These are phyloP conservation scores for Ganoderma leucocontextum DNA, from an alignment of 1,284 basidiomycete genomes.

Conservation along the genomic window DNA sequence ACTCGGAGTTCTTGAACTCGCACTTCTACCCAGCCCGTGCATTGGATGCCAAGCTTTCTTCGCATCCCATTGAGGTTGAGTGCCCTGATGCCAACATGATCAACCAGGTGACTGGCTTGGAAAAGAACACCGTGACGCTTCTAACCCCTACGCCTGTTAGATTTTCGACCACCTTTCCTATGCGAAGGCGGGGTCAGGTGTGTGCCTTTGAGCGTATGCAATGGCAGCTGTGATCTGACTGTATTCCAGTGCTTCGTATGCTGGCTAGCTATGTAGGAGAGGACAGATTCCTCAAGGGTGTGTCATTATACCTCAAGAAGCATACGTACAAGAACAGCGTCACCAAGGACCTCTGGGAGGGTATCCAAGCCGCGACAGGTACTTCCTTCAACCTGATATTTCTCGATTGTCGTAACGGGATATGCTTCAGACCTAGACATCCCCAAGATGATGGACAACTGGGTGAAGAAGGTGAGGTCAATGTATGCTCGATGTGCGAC, in stretches of 20 bases:
- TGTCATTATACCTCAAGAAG: slow-evolving; percentile 93
- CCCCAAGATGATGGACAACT: slow-evolving; percentile 88
- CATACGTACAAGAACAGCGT: slow-evolving; percentile 86
- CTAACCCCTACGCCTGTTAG: slow-evolving; percentile 43
- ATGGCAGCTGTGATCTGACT: not conserved
- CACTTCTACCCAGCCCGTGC: slow-evolving; percentile 80
- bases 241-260: slow-evolving; percentile 87
- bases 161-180: slow-evolving; percentile 91
- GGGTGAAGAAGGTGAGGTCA: slow-evolving; percentile 80
- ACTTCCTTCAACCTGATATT: slow-evolving; percentile 2
- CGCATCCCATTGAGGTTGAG: slow-evolving; percentile 95
- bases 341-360: slow-evolving; percentile 91
- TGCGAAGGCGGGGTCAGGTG: slow-evolving; percentile 86
- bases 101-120: slow-evolving; percentile 62
- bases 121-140: slow-evolving; percentile 3
- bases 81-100: slow-evolving; percentile 90
- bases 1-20: slow-evolving; percentile 74
- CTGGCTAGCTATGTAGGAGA: slow-evolving; percentile 90
- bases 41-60: slow-evolving; percentile 91
- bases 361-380: slow-evolving; percentile 82
- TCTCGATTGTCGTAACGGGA: not conserved
- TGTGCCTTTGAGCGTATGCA: slow-evolving; percentile 22
- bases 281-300: slow-evolving; percentile 87
- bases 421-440: slow-evolving; percentile 69
- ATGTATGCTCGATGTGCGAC: not conserved